Evolutionary conservation across 768 basidiomycete species (phyloP), one percentile per base, ranked within the genome.

Genomic region (Lyophyllum decastes): DNA sequence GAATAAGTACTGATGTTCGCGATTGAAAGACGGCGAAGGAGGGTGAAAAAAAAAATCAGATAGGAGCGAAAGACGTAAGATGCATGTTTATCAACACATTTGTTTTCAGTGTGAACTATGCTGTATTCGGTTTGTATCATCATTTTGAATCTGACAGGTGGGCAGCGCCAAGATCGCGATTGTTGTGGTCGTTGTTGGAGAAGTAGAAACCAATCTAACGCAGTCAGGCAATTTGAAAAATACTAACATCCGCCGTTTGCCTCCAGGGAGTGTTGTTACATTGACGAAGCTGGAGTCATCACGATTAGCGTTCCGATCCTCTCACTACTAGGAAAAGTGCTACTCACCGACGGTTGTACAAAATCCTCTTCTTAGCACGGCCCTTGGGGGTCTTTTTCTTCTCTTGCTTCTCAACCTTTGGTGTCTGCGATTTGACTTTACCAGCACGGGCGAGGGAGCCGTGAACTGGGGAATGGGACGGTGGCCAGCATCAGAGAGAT

Each of bases 31-130:
- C 61, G 47, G 44, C 52, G 55, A 58, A 57, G 52, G 57, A 59
- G 52, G 66, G 53, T 55, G 44, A n/a, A 43, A 50, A 57, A 68
- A 26, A 61, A 63, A 60, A 74, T 95, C 94, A 95, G 93, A 95
- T 95, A 95, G 94, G 93, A 95, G 94, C 94, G 94, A 95, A 95
- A 95, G 94, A 97, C 93, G 73, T 85, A 78, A 84, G 89, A 92
- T 92, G 87, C 64, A 80, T 84, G 76, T 75, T 82, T 88, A 77
- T 94, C 90, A 87, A 91, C 92, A 94, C 74, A 69, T 73, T 75
- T 41, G 50, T 76, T 74, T 92, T 96, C 93, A 88, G 94, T 87
- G 91, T 95, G 93, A 95, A 95, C 94, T 95, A 95, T 95, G 94
- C 89, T 73, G 79, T 78, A 73, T 75, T 77, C 73, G 71, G 67